These are phyloP conservation scores for Berkeleyomyces basicola DNA, from an alignment of 2,329 filamentous ascomycete genomes.

Conservation along the genomic window DNA sequence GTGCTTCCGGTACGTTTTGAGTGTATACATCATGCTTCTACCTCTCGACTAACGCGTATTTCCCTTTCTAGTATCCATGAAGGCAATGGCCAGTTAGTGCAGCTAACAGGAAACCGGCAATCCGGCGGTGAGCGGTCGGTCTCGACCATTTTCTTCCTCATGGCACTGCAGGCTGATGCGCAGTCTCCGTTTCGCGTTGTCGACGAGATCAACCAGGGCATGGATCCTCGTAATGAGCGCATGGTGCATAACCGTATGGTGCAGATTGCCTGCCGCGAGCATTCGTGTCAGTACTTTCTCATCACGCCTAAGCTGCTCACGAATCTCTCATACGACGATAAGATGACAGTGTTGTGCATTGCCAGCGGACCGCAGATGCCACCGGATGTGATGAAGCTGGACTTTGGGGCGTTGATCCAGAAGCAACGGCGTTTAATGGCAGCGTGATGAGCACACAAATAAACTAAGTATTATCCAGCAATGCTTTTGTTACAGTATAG, in stretches of 20 bases:
- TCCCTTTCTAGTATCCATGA: slow-evolving; percentile 11
- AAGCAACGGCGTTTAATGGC: slow-evolving; percentile 27
- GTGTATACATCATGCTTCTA: background rate
- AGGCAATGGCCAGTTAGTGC: slow-evolving; percentile 13
- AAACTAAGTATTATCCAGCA: background rate
- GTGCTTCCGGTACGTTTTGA: slow-evolving; percentile 59
- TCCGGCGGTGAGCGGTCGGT: slow-evolving; percentile 93
- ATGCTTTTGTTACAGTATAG: background rate
- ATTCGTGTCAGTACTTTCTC: slow-evolving; percentile 78
- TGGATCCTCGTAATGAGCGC: slow-evolving; percentile 96
- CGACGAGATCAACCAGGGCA: slow-evolving; percentile 98
- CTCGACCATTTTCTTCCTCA: slow-evolving; percentile 96
- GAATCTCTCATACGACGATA: slow-evolving; percentile 67
- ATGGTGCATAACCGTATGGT: slow-evolving; percentile 98
- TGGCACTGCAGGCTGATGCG: slow-evolving; percentile 88
- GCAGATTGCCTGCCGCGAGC: slow-evolving; percentile 79
- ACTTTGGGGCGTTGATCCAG: slow-evolving; percentile 30
- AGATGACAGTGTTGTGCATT: slow-evolving; percentile 90
- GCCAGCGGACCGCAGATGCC: slow-evolving; percentile 69
- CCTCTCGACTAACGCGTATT: background rate
- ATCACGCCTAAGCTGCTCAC: slow-evolving; percentile 92
- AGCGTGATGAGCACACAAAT: slow-evolving; percentile 12
- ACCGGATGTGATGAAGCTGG: slow-evolving; percentile 32
- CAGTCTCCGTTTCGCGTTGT: slow-evolving; percentile 94
- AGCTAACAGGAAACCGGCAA: slow-evolving; percentile 76